These are phyloP conservation scores for Linum trigynum DNA, from an alignment of 345 rosid species.

Conservation along the genomic window DNA sequence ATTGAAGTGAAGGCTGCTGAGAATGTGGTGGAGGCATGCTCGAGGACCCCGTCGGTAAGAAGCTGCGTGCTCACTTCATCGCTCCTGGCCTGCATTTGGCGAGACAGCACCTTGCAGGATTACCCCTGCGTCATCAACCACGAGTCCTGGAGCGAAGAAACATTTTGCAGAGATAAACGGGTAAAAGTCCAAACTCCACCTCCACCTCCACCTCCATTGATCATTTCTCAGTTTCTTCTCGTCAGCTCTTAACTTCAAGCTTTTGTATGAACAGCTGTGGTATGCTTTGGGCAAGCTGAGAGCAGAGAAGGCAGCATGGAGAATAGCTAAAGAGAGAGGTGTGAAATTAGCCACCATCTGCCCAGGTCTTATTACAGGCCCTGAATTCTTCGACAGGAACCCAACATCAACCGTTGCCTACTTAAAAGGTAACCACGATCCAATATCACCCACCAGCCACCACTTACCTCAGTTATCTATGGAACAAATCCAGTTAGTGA, in stretches of 20 bases:
- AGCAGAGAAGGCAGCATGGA: conserved; percentile 69
- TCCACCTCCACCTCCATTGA: no score
- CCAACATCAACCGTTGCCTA: conserved; percentile 66
- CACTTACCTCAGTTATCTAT: no score
- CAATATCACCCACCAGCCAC: no score
- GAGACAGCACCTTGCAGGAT: conserved; percentile 22
- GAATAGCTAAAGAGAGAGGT: conserved; percentile 44
- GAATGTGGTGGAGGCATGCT: conserved; percentile 73
- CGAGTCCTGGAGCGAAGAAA: conserved; percentile 76
- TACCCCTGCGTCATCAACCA: conserved; percentile 42
- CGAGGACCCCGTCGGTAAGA: conserved; percentile 58
- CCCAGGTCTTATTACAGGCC: conserved; percentile 61
- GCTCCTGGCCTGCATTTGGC: conserved; percentile 70
- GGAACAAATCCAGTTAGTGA: neutral
- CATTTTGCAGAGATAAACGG: conserved; percentile 58
- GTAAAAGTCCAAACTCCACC: conserved; percentile 17
- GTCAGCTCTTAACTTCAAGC: neutral
- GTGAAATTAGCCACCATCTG: conserved; percentile 49
- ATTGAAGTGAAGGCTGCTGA: conserved; percentile 61
- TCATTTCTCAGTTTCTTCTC: neutral
- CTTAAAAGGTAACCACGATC: conserved; percentile 34
- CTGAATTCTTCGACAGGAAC: conserved; percentile 39
- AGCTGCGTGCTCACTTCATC: conserved; percentile 77
- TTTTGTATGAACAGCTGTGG: conserved; percentile 46
- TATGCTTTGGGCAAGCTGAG: conserved; percentile 84